These are phyloP conservation scores for Penicillium sp. DNA, from an alignment of 2,329 filamentous ascomycete genomes.

Conservation along the genomic window DNA sequence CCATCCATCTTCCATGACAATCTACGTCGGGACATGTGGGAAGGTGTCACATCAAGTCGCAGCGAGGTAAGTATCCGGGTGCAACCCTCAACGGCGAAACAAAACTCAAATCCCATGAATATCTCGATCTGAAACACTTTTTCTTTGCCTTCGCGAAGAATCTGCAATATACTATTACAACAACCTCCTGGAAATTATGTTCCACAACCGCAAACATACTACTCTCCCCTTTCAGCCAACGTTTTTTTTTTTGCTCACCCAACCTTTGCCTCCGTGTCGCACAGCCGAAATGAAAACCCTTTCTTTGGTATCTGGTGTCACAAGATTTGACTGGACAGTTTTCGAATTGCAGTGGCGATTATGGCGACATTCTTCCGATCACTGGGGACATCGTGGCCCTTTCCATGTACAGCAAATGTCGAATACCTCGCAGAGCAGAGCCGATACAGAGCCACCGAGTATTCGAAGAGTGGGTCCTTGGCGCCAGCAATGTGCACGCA, in stretches of 20 bases:
- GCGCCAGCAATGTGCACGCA: slow-evolving; percentile 24
- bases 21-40: not conserved
- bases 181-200: not conserved
- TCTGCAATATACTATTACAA: not conserved
- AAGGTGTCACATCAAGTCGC: not conserved
- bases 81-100: slow-evolving; percentile 6
- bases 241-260: not conserved
- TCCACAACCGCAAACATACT: not conserved
- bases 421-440: slow-evolving; percentile 22
- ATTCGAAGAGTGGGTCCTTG: slow-evolving; percentile 24
- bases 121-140: slow-evolving; percentile 1
- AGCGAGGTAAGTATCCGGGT: slow-evolving; percentile 6
- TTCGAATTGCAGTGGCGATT: slow-evolving; percentile 23
- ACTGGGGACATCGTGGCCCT: slow-evolving; percentile 26
- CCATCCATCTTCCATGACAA: not conserved
- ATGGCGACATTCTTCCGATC: slow-evolving; percentile 24
- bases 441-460: slow-evolving; percentile 22
- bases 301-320: not conserved
- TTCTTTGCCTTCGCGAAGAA: not conserved
- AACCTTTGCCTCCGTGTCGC: not conserved
- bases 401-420: slow-evolving; percentile 23
- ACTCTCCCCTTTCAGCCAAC: not conserved
- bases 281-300: not conserved
- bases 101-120: not conserved
- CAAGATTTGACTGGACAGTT: slow-evolving; percentile 14